phyloP scores from a whole-genome alignment of 345 rosid genomes.

The Citrus reticulata region DNA sequence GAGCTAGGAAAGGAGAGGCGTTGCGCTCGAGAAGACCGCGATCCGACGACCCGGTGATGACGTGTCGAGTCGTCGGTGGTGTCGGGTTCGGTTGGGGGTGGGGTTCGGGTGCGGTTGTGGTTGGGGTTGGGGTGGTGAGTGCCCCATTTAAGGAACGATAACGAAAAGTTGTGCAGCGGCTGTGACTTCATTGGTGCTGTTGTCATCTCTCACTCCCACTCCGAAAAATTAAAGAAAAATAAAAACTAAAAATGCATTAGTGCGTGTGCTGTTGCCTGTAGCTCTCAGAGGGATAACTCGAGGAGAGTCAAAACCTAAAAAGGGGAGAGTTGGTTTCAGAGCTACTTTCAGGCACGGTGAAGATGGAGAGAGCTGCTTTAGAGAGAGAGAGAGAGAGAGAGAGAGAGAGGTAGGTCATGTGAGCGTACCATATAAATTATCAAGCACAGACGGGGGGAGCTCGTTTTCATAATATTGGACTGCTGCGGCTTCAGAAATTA shows the following conservation, averaged over 20 bases:
- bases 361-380: not conserved
- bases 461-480: not conserved
- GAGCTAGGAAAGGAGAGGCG: conserved; percentile 40
- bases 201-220: conserved; percentile 34
- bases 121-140: conserved; percentile 1
- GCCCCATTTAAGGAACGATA: conserved; percentile 58
- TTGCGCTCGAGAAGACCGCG: conserved; percentile 61
- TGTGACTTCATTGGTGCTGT: conserved; percentile 62
- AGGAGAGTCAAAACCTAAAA: no score
- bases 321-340: not conserved
- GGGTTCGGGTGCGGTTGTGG: conserved; percentile 1
- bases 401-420: not conserved
- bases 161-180: conserved; percentile 69
- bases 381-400: not conserved
- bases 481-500: no score
- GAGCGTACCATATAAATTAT: not conserved
- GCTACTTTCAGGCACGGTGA: no score
- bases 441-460: not conserved
- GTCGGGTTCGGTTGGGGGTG: conserved; percentile 6
- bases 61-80: conserved; percentile 8
- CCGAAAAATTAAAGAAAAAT: not conserved
- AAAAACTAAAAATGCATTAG: not conserved
- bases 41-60: conserved; percentile 46
- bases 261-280: not conserved
- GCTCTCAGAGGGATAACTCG: not conserved